These are phyloP conservation scores for Venturia effusa DNA, from an alignment of 2,329 filamentous ascomycete genomes.

Conservation along the genomic window DNA sequence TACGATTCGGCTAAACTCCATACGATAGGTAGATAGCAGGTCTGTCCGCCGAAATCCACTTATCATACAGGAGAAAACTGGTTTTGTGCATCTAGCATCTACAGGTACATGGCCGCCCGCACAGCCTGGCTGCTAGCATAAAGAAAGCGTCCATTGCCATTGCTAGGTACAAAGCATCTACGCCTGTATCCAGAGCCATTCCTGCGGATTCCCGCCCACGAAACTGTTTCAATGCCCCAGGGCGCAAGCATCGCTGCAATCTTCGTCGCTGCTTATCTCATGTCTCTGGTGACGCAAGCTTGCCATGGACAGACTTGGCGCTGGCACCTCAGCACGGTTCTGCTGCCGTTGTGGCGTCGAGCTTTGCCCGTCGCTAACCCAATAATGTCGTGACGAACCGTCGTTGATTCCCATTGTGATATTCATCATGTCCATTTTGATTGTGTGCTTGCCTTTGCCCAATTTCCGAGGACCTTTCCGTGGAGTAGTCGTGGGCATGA, in stretches of 20 bases:
- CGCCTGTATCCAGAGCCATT: background rate
- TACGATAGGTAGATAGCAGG: no score
- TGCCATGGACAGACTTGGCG: background rate
- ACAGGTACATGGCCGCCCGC: no score
- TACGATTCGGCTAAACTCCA: no score
- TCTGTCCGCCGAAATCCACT: no score
- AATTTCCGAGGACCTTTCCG: no score
- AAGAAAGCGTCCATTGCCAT: no score
- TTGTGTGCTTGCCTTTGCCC: no score
- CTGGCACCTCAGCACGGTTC: background rate
- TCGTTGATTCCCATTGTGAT: background rate
- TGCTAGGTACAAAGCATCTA: background rate
- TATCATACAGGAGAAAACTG: background rate
- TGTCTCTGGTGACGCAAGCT: conserved; percentile 1
- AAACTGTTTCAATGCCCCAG: background rate
- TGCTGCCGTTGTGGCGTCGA: background rate
- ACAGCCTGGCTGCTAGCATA: no score
- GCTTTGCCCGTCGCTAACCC: background rate
- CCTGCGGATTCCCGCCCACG: background rate
- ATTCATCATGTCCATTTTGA: background rate
- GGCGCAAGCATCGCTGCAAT: background rate
- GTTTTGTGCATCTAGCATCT: no score
- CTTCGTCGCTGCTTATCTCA: background rate
- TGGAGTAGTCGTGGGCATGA: no score
- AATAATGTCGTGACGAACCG: background rate